These are phyloP conservation scores for Panicum miliaceum DNA, from an alignment of 176 grass and related monocot genomes.

Conservation along the genomic window DNA sequence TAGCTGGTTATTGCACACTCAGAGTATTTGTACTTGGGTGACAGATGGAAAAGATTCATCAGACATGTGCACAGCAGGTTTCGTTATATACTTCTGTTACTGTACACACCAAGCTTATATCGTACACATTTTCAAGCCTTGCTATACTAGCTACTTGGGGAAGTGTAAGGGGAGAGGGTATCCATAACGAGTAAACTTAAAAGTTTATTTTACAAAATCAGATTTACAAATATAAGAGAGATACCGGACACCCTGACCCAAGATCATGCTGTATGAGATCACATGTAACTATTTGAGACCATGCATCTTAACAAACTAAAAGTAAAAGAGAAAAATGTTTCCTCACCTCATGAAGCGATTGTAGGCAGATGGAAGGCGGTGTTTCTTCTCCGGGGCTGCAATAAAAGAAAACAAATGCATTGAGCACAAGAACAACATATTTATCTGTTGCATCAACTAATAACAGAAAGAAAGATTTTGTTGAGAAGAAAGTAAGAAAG, in stretches of 20 bases:
- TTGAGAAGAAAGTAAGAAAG: background rate
- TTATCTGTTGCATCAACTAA: background rate
- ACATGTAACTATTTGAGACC: conserved; percentile 24
- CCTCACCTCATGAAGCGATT: conserved; percentile 92
- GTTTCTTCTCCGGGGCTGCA: conserved; percentile 93
- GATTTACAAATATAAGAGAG: background rate
- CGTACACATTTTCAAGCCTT: background rate
- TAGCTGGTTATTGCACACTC: background rate
- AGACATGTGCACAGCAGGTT: background rate
- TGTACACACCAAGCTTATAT: background rate
- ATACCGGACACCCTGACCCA: background rate
- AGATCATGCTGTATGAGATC: conserved; percentile 16
- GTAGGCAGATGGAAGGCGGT: conserved; percentile 87
- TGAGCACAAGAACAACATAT: background rate
- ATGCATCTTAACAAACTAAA: conserved; percentile 7
- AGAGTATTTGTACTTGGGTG: background rate
- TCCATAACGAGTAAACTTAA: background rate
- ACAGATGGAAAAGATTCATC: background rate
- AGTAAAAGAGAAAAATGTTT: background rate
- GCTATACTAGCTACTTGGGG: background rate
- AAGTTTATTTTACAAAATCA: background rate
- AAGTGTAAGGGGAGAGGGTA: background rate
- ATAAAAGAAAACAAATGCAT: conserved; percentile 34
- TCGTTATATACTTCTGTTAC: background rate
- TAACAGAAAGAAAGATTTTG: conserved; percentile 1